Base-by-base conservation (phyloP, 352 stramenopile genomes). In the Lagenidium sp. region DNA sequence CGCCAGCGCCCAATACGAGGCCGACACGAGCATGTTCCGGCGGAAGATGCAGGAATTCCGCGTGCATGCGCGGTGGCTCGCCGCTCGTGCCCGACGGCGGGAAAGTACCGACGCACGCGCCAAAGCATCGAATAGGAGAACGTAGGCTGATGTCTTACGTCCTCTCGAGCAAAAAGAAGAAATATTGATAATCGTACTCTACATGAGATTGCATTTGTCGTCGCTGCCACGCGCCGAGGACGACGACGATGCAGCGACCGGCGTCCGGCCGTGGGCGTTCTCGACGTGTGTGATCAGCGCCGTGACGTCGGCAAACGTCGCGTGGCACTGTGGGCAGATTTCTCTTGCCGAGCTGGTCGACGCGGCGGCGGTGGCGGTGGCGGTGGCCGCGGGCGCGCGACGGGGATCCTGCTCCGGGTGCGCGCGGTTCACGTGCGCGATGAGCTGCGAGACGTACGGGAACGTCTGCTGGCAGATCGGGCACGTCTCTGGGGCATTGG, bases 401-500 rank as follows among this genome's bases (percentile, higher is more conserved):
- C 52, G 44, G 1, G 34, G 45, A 6, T 58, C 43, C 13, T 45
- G 47, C 30, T 90, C 78, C 7, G 74, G 70, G 47, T 90, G 78
- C 8, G 57, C 63, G 11, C 65, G 65, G 57, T 87, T 86, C 36
- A 87, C 72, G 50, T 90, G 78, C 4, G 68, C 70, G 41, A 90
- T 79, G 19, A 90, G 50, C 32, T 85, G 74, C 44, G 62, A 72
- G 7, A 85, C 73, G 47, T 89, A 82, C 7, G 54, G 44, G 36
- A 90, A 90, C 46, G 70, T 75, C 40, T 85, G 60, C 30, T 82
- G 63, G 56, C 78, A 90, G 26, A 86, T 80, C 6, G 78, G 78
- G 20, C 78, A 90, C 25, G 70, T 41, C 26, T 90, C 74, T 2
- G 69, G 68, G 21, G 51, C 62, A 0, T 61, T 63, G 1, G 59